A percentile compares a stretch with the other conserved stretches of the same genome.
Conservation (phyloP, 192 early-diverging fungal genomes). For the Coemansia sp. region DNA sequence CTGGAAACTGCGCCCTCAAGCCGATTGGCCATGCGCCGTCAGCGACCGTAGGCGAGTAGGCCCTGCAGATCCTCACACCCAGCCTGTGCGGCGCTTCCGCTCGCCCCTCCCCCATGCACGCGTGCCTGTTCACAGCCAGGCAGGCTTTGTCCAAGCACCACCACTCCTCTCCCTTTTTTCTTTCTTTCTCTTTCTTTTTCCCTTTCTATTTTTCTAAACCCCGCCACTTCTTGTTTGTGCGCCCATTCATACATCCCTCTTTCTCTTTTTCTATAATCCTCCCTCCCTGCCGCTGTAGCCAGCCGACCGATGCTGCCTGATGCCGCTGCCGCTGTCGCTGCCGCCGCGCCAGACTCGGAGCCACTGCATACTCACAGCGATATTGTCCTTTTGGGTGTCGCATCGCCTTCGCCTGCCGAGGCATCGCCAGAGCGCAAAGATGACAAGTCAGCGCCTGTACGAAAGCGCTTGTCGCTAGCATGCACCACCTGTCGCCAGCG, state of each 20-base stretch:
- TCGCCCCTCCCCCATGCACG: constrained; percentile 1
- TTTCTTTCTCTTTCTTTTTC: neutral
- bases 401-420: neutral
- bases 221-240: neutral
- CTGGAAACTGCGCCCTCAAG: neutral
- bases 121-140: constrained; percentile 3
- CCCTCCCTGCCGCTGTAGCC: neutral
- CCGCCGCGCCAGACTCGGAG: neutral
- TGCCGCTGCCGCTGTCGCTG: neutral
- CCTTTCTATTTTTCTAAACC: neutral
- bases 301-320: constrained; percentile 4
- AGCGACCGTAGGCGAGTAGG: neutral
- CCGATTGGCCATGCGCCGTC: constrained; percentile 9
- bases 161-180: neutral
- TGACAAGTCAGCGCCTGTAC: constrained; percentile 45
- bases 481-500: constrained; percentile 53
- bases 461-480: constrained; percentile 53
- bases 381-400: neutral
- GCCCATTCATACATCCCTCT: neutral
- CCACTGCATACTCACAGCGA: neutral
- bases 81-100: neutral
- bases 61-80: constrained; percentile 3
- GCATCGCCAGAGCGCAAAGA: constrained; percentile 27
- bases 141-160: constrained; percentile 3
- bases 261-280: neutral